Base-by-base conservation (phyloP, 495 filamentous ascomycete genomes). In the Coniosporium apollinis region DNA sequence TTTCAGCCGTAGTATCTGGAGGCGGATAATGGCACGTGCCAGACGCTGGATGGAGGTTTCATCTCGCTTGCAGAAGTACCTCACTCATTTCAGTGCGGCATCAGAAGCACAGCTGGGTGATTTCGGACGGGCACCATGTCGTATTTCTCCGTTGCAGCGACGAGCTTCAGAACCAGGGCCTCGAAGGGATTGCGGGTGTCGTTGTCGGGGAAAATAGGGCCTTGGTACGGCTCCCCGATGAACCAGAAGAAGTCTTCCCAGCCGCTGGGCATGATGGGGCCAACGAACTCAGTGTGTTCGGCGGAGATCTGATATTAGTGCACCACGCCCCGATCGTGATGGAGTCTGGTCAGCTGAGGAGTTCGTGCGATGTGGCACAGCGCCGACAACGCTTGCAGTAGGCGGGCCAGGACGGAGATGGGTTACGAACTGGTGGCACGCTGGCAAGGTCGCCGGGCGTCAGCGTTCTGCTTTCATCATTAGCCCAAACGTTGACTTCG, bases 71-170 rank as follows among this genome's bases (percentile, higher is more conserved):
- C n/a, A n/a, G n/a, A n/a, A n/a, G n/a, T n/a, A n/a, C n/a, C n/a
- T n/a, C n/a, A n/a, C n/a, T n/a, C n/a, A n/a, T n/a, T n/a, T n/a
- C n/a, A n/a, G n/a, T n/a, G n/a, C n/a, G n/a, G n/a, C n/a, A n/a
- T n/a, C n/a, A n/a, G n/a, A n/a, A n/a, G n/a, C n/a, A n/a, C 60
- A 65, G 3, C 59, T 54, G 53, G 37, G 30, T 65, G 58, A 26
- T 65, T 38, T 4, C 55, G 58, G 31, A 59, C 55, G 39, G 62
- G 62, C 0, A 65, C 56, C 20, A 67, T 58, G 36, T 67, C 64
- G 41, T 60, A 65, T 39, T 65, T 50, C 7, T 54, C 60, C 24
- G 61, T 59, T 1, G 61, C 64, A n/a, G 60, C 59, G 54, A 62
- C 65, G 4, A 67, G 52, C 42, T 62, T 65, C n/a, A 62, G 62